Base-by-base conservation (phyloP, 1,284 basidiomycete genomes). In the Trichosporon coremiiforme region DNA sequence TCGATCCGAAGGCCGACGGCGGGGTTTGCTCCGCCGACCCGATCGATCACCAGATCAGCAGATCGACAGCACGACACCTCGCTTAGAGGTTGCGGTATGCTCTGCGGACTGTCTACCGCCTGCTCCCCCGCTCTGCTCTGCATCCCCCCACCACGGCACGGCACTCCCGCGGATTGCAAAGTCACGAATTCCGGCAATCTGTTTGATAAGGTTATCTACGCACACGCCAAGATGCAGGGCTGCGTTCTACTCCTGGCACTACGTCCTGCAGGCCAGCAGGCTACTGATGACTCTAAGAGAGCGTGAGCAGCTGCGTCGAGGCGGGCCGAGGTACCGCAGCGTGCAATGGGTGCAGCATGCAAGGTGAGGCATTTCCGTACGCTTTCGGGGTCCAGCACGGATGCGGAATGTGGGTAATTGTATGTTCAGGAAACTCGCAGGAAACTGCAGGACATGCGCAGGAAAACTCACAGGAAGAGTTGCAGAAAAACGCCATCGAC, bases 331-430 rank as follows among this genome's bases (percentile, higher is more conserved):
- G 50, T 53, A 53, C 50, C 25, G 10, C 6, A 7, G 4, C 7
- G 50, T 53, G 13, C 50, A 17, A 12, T 22, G 17, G 20, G 50
- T 17, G n/a, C 20, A 25, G n/a, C n/a, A 8, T 12, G 50, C 15
- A 7, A 45, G 8, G 41, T 45, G 41, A 53, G 22, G 50, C 50
- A 53, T 53, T 53, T 25, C 50, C 50, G 50, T 25, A 20, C 50
- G 22, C 22, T 25, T 53, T 25, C 50, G 50, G 50, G 50, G 50
- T 17, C 10, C 4, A 10, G 25, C 50, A 25, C 20, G 20, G 50
- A 25, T 17, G 50, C 50, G 50, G 50, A 53, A 53, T 53, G 50
- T 53, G 50, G 50, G 50, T 53, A 53, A 53, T 53, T 53, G 50
- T 22, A 25, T 50, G 47, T 17, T 10, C 50, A 53, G 20, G 22